Evolutionary conservation across 352 stramenopile genomes (phyloP), one percentile per base, ranked within the genome.

Genomic region (Pilasporangium apinafurcum): DNA sequence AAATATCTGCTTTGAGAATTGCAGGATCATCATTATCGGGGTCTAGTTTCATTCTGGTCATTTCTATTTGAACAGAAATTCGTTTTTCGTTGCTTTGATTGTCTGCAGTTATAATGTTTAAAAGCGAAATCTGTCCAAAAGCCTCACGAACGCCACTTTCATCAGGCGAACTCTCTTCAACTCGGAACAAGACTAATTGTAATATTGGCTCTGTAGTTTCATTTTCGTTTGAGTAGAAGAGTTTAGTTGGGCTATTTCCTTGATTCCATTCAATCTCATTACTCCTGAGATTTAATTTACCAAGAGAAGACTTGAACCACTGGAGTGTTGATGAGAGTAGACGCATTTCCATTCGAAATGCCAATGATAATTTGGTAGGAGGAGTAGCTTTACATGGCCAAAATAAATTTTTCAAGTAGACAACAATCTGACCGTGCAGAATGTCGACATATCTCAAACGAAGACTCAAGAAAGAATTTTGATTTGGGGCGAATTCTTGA

Each of bases 181-280:
- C 12, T 27, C 53, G 37, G 22, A 63, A 45, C 1, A 68, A 51
- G 14, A 71, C 49, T 16, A 77, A 8, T 25, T 65, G 62, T 4
- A 72, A 9, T 6, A 55, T 38, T 18, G 62, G 56, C 24, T 68
- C 62, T 0, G 14, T 28, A 2, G n/a, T 31, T 17, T 67, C 59
- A 9, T 44, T 32, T 13, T 50, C 43, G 22, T 69, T 77, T 6
- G 53, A 58, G 41, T 65, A 73, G 1, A 29, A n/a, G 3, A 73
- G 22, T 5, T 46, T 20, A 10, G 67, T 35, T 2, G 47, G 5
- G 8, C 44, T 56, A n/a, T 47, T 35, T 2, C 18, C 21, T 0
- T 8, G 26, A 20, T 27, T 28, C 59, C 59, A 68, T 4, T 20
- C 25, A 7, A 68, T 52, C 17, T 33, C 28, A 0, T 35, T 28